Percentiles rank a stretch among this genome's conserved stretches.
Conservation (phyloP, 768 basidiomycete genomes). For the Phylloporus sp. region DNA sequence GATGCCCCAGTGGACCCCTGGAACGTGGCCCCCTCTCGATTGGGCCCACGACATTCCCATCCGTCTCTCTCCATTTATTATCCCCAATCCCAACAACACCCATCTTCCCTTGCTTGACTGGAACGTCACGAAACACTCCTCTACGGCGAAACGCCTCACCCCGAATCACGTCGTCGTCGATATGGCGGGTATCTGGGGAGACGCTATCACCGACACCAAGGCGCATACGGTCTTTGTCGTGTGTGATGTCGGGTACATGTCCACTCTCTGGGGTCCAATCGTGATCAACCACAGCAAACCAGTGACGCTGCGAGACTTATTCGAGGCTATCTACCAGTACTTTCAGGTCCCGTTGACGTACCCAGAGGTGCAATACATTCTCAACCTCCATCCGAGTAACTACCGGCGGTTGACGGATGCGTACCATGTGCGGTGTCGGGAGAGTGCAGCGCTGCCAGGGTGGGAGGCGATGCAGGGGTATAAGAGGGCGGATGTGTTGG, state of each 20-base stretch:
- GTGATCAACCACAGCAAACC: constrained; percentile 31
- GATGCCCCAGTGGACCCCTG: constrained; percentile 25
- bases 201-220: constrained; percentile 22
- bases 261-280: constrained; percentile 47
- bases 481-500: constrained; percentile 49
- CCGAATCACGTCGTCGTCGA: constrained; percentile 23
- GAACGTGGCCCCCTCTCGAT: constrained; percentile 28
- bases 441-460: constrained; percentile 37
- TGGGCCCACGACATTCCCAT: constrained; percentile 20
- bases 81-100: constrained; percentile 31
- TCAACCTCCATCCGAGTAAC: constrained; percentile 13
- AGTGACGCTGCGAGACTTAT: constrained; percentile 43
- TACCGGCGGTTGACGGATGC: constrained; percentile 23
- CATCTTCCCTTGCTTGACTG: constrained; percentile 31
- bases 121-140: constrained; percentile 35
- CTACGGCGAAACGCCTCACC: constrained; percentile 30
- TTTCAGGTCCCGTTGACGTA: constrained; percentile 42
- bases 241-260: constrained; percentile 22
- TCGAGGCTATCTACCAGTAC: constrained; percentile 48
- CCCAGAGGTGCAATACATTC: constrained; percentile 24
- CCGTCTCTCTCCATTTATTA: constrained; percentile 24
- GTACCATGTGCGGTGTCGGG: constrained; percentile 35
- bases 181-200: constrained; percentile 11
- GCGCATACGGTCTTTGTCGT: constrained; percentile 21
- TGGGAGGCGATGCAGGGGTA: constrained; percentile 40